Base-by-base conservation (phyloP, 176 grass and related monocot species). In the Oryza nivara region DNA sequence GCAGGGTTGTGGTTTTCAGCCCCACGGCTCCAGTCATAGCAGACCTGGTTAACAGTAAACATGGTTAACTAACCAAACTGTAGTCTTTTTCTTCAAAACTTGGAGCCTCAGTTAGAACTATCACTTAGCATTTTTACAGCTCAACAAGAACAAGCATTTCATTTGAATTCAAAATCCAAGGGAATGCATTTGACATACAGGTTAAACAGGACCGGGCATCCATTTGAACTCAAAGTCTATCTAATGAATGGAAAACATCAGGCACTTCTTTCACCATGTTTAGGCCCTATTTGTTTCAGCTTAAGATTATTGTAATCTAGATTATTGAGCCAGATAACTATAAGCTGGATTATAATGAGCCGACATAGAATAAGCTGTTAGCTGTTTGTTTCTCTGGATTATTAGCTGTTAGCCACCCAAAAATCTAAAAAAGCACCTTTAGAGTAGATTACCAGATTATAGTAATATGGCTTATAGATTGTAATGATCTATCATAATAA, bases 1-100 rank as follows among this genome's bases (percentile, higher is more conserved):
- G 91, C 80, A 83, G 96, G 93, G 78, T 98, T 94, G 68, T 98
- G 96, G 85, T 94, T 98, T 81, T 95, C 96, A n/a, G 93, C 93
- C 15, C 96, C 96, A 81, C 88, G 92, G 80, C 91, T 98, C 93
- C 96, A 95, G 77, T 98, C 96, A 84, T 98, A 98, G 65, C 93
- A 95, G 1, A 92, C 85, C 96, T 98, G 85, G 46, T 82, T 82
- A 34, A 25, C 65, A 84, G 26, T 7, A 46, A 49, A 9, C 2
- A 71, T 41, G 34, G 38, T 73, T 78, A 90, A 14, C 25, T 25
- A 25, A 25, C 25, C 36, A 43, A 58, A 51, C 45, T 13, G 20
- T 7, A 12, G 54, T 11, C 9, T 67, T 13, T 8, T 65, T 13
- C 41, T 48, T 65, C 4, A 35, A 12, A 83, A 79, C 9, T 36